Conservation (phyloP, 148 eudicot species). For the Salicornia ramosissima region DNA sequence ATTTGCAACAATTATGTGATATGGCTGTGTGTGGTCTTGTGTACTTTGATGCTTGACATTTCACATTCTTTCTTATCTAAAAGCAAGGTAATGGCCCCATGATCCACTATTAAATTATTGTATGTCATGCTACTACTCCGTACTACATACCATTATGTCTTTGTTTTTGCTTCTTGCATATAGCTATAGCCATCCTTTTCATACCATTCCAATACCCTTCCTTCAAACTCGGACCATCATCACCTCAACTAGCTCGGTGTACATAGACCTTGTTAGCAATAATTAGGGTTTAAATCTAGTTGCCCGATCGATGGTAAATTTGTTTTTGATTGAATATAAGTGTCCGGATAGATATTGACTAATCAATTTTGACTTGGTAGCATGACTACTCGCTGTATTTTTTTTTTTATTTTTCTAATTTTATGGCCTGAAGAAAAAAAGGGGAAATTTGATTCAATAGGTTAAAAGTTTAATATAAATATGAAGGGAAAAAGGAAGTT, state of each 20-base stretch:
- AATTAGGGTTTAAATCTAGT: no score
- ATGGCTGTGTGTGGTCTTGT: conserved; percentile 18
- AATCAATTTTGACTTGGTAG: no score
- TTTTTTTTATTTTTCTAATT: no score
- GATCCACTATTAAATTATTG: conserved; percentile 6
- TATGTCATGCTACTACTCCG: background rate
- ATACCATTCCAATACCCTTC: background rate
- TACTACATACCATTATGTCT: conserved; percentile 13
- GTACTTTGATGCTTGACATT: conserved; percentile 14
- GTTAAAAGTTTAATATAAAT: no score
- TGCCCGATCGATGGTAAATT: no score
- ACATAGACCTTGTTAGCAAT: conserved; percentile 8
- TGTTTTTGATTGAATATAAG: no score
- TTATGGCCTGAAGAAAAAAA: no score
- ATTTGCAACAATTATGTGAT: background rate
- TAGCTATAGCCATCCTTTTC: conserved; percentile 12
- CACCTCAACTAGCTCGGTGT: conserved; percentile 5
- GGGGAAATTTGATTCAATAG: no score
- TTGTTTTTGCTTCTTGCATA: conserved; percentile 14
- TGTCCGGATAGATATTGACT: no score
- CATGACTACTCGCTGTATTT: no score
- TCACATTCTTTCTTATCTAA: conserved; percentile 11
- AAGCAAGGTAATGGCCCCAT: conserved; percentile 17
- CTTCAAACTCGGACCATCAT: conserved; percentile 15
- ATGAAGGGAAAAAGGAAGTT: no score